Conservation (phyloP, 345 rosid species). For the Garcia nutans region DNA sequence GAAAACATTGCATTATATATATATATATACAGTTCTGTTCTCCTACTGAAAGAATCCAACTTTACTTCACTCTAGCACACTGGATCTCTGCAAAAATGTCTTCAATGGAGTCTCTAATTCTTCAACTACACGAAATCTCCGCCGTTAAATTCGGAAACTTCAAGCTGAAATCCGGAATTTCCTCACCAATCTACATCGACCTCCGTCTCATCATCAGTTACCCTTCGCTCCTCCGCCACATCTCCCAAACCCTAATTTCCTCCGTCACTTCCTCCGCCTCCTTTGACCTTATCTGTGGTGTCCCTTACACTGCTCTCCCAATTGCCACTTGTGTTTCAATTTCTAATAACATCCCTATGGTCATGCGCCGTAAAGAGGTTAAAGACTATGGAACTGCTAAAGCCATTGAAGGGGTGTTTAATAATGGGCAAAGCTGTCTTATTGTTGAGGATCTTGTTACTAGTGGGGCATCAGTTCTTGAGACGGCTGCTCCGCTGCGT, state of each 20-base stretch:
- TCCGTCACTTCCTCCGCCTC: slow-evolving; percentile 53
- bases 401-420: slow-evolving; percentile 75
- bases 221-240: slow-evolving; percentile 73
- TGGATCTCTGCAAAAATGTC: slow-evolving; percentile 13
- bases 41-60: background rate
- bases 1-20: background rate
- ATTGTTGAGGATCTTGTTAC: slow-evolving; percentile 87
- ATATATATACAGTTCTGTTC: too few species aligned
- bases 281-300: slow-evolving; percentile 78
- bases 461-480: slow-evolving; percentile 90
- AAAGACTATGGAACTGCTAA: slow-evolving; percentile 88
- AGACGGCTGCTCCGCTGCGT: slow-evolving; percentile 78
- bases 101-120: slow-evolving; percentile 74
- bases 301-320: slow-evolving; percentile 95
- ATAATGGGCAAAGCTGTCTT: slow-evolving; percentile 54
- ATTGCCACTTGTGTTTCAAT: slow-evolving; percentile 83
- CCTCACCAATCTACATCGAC: slow-evolving; percentile 88
- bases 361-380: slow-evolving; percentile 90
- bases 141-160: slow-evolving; percentile 87
- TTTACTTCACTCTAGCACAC: background rate
- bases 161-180: slow-evolving; percentile 92
- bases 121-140: slow-evolving; percentile 82
- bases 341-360: slow-evolving; percentile 64
- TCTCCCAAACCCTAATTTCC: slow-evolving; percentile 69
- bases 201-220: slow-evolving; percentile 86